Percentiles rank a stretch among this genome's conserved stretches.
Conservation (phyloP, 139 green algal species). For the Volvox reticuliferus region DNA sequence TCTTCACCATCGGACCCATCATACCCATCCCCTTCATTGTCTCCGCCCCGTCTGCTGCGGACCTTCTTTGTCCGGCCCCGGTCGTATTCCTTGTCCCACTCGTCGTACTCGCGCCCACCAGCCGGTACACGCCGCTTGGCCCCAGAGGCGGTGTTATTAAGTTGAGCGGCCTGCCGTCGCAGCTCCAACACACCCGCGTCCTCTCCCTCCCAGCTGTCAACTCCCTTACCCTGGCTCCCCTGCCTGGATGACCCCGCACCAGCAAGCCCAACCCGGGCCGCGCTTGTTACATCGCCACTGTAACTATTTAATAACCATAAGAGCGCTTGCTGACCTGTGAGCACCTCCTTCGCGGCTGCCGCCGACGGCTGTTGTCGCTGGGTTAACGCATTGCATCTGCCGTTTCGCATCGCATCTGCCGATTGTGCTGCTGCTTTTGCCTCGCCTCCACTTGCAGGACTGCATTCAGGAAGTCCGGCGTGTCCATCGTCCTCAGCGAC, state of each 20-base stretch:
- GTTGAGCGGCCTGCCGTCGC: conserved; percentile 9
- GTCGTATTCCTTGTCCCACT: conserved; percentile 79
- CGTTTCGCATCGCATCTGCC: too few species aligned
- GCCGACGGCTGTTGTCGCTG: background rate
- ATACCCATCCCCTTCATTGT: conserved; percentile 28
- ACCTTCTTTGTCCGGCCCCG: conserved; percentile 73
- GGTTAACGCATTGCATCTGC: background rate
- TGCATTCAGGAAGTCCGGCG: too few species aligned
- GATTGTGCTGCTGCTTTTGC: too few species aligned
- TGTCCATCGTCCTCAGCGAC: too few species aligned
- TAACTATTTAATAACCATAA: background rate
- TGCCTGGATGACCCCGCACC: background rate
- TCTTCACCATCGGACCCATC: too few species aligned
- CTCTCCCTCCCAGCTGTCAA: background rate
- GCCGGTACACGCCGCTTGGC: background rate
- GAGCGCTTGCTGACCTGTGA: background rate
- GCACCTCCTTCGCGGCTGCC: background rate
- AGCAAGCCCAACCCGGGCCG: too few species aligned
- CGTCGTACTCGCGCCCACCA: conserved; percentile 55
- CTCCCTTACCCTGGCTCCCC: background rate
- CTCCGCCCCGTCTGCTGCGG: conserved; percentile 37
- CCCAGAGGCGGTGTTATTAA: background rate
- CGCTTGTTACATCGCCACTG: background rate
- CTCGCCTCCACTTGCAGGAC: too few species aligned
- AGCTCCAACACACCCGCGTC: background rate